Evolutionary conservation across 306 rosid species (phyloP).

Genomic region (Sicyos baderoa): DNA sequence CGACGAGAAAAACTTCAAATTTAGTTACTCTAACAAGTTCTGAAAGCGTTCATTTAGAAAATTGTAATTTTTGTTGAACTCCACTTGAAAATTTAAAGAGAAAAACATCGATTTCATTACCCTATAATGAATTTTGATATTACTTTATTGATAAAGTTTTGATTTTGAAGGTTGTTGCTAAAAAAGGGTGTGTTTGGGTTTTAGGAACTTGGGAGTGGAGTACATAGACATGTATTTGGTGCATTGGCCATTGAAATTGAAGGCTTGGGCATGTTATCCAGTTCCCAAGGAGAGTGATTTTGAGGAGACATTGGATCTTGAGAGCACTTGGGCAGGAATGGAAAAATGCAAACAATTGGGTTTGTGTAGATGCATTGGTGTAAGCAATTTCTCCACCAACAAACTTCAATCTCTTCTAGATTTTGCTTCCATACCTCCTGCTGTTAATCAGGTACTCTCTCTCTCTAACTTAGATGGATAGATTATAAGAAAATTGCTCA

Average conservation of each 20-base stretch:
- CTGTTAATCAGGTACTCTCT: conserved; percentile 61
- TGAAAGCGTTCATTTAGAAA: background rate
- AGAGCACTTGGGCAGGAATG: conserved; percentile 74
- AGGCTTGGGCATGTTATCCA: conserved; percentile 63
- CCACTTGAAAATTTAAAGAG: background rate
- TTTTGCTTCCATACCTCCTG: conserved; percentile 57
- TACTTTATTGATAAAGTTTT: too few species aligned
- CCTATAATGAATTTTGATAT: background rate
- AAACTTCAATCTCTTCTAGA: conserved; percentile 48
- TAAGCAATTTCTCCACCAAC: conserved; percentile 79
- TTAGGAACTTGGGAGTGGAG: conserved; percentile 62
- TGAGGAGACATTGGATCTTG: conserved; percentile 50
- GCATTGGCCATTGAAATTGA: conserved; percentile 89
- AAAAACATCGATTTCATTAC: background rate
- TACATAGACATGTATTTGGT: conserved; percentile 82
- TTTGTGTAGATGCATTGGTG: conserved; percentile 69
- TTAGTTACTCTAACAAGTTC: too few species aligned
- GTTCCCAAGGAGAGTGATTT: conserved; percentile 75
- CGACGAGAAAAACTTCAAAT: background rate
- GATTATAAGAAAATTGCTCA: too few species aligned
- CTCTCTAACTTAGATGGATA: background rate
- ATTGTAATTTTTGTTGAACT: background rate
- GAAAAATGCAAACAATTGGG: conserved; percentile 75
- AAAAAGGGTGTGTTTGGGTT: too few species aligned
- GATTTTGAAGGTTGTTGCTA: too few species aligned